phyloP scores from a whole-genome alignment of 495 filamentous ascomycete genomes.

The Pyronema domesticum region DNA sequence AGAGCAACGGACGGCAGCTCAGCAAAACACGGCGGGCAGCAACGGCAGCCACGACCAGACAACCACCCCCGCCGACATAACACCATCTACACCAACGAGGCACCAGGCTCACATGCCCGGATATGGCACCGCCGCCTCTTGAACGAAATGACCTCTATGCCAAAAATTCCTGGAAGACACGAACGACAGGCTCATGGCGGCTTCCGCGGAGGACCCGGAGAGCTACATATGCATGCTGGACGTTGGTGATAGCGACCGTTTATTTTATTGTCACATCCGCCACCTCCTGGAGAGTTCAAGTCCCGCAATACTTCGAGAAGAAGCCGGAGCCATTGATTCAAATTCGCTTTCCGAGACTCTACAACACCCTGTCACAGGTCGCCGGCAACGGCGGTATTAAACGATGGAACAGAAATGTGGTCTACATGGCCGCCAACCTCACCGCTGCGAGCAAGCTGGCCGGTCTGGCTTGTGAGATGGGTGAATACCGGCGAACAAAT shows the following conservation, averaged over 20 bases:
- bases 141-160: constrained; percentile 20
- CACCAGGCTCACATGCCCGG: neutral
- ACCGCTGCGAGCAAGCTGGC: constrained; percentile 36
- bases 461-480: constrained; percentile 40
- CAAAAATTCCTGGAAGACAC: constrained; percentile 1
- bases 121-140: constrained; percentile 9
- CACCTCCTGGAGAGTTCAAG: constrained; percentile 16
- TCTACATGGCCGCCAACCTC: constrained; percentile 37
- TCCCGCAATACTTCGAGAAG: neutral
- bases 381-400: constrained; percentile 7
- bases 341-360: constrained; percentile 17
- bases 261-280: constrained; percentile 15
- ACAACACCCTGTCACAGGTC: constrained; percentile 6
- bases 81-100: neutral
- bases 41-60: too few species aligned
- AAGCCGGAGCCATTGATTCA: constrained; percentile 6
- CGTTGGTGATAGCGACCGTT: constrained; percentile 10
- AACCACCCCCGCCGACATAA: too few species aligned
- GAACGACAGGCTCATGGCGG: constrained; percentile 7
- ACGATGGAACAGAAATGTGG: constrained; percentile 27
- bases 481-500: constrained; percentile 27
- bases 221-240: constrained; percentile 17
- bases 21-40: neutral
- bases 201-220: constrained; percentile 22
- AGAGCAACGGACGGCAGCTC: neutral